phyloP scores from a whole-genome alignment of 768 basidiomycete species.

The Naganishia vaughanmartiniae region DNA sequence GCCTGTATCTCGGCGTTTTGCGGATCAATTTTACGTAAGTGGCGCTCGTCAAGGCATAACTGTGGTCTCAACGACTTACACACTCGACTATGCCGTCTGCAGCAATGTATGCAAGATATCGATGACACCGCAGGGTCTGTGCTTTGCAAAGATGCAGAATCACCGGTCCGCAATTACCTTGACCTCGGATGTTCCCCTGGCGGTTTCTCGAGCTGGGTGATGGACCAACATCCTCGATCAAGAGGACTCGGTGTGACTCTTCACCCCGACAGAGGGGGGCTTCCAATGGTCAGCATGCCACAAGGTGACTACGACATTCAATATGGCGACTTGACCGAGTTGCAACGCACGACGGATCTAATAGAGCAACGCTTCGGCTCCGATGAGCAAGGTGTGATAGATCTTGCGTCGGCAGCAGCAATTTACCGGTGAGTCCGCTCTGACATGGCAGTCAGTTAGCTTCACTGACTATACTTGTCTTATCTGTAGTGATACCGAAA shows the following conservation, averaged over 20 bases:
- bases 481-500: conserved; percentile 24
- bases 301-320: conserved; percentile 28
- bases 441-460: background rate
- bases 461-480: background rate
- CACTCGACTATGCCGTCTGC: background rate
- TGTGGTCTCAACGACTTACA: background rate
- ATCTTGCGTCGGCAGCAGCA: conserved; percentile 29
- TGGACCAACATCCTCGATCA: conserved; percentile 16
- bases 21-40: conserved; percentile 29
- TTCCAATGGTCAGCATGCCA: conserved; percentile 32
- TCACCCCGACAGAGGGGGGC: conserved; percentile 18
- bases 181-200: conserved; percentile 31
- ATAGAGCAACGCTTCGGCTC: conserved; percentile 14
- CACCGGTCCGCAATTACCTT: conserved; percentile 16
- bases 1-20: conserved; percentile 23
- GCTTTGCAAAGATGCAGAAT: conserved; percentile 6
- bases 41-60: no score
- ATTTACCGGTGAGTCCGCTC: conserved; percentile 25
- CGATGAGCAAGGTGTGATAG: background rate
- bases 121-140: conserved; percentile 21
- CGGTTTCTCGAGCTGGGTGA: conserved; percentile 28
- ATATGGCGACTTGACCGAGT: conserved; percentile 25
- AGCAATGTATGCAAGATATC: conserved; percentile 32
- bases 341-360: conserved; percentile 8
- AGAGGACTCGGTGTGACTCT: conserved; percentile 26